Base-by-base conservation (phyloP, 805 yeast genomes). In the Candida lessepsii region DNA sequence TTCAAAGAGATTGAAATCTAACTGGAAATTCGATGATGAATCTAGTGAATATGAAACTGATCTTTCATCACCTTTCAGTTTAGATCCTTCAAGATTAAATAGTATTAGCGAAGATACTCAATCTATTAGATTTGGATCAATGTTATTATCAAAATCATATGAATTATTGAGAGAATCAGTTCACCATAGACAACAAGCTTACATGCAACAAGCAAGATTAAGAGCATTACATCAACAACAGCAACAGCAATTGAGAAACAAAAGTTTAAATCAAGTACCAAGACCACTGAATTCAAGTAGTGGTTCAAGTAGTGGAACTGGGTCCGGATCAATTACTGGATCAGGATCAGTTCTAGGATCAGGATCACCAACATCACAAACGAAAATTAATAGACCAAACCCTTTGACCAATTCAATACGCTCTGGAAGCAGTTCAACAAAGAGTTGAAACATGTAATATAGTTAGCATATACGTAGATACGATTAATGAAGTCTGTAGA, bases 51-150 rank as follows among this genome's bases (percentile, higher is more conserved):
- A 52, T 44, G 65, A 67, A 30, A 50, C 46, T 36, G 70, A 69
- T 5, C 42, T 58, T 10, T 46, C 54, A 34, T 71, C 67, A 29
- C 84, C 83, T 25, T 70, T 86, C 41, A 72, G 81, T 44, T 73
- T 76, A 44, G 96, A 88, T 59, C 96, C 97, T 0, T 81, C 96
- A 0, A 74, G 76, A 40, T 71, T 90, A 52, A 90, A 90, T 56
- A 83, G 84, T 47, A 87, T 90, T 29, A 78, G 88, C 10, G 83
- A 83, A 39, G 91, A 82, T 37, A 89, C 96, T 1, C 97, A 90
- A 61, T 81, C 86, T 1, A 86, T 91, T 21, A 71, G 97, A 44
- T 90, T 90, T 63, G 96, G 96, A 7, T 79, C 95, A 5, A 89
- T 89, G 96, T 63, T 91, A 23, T 70, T 89, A 29, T 79, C 93